These are phyloP conservation scores for Hypericum perforatum DNA, from an alignment of 345 rosid genomes.

Conservation along the genomic window DNA sequence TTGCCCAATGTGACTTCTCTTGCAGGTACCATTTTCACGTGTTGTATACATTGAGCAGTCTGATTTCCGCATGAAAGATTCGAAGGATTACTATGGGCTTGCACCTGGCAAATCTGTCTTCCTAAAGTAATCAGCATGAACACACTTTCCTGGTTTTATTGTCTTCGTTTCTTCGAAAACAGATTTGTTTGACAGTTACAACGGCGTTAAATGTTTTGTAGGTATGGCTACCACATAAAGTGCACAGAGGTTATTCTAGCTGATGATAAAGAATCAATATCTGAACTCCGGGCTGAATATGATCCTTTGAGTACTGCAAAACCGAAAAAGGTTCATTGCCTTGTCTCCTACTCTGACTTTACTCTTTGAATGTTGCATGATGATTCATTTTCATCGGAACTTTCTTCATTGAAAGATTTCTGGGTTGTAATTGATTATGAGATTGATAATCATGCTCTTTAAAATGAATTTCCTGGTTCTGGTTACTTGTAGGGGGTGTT, in stretches of 20 bases:
- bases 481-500: slow-evolving; percentile 59
- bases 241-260: slow-evolving; percentile 59
- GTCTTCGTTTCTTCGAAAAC: neutral
- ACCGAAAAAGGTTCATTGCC: slow-evolving; percentile 54
- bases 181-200: neutral
- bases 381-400: neutral
- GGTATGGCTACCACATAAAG: slow-evolving; percentile 67
- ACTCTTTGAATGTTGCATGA: too few relatives aligned
- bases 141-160: neutral
- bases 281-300: slow-evolving; percentile 72
- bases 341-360: too few relatives aligned
- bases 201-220: slow-evolving; percentile 12
- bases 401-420: neutral
- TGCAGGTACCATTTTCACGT: slow-evolving; percentile 69
- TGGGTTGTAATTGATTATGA: neutral
- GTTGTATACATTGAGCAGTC: slow-evolving; percentile 74
- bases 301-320: slow-evolving; percentile 77
- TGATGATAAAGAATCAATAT: slow-evolving; percentile 64
- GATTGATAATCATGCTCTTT: too few relatives aligned
- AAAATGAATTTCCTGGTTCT: too few relatives aligned
- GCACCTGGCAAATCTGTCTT: slow-evolving; percentile 90
- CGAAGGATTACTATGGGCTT: slow-evolving; percentile 90
- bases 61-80: slow-evolving; percentile 90
- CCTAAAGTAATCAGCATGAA: slow-evolving; percentile 42
- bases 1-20: neutral